Percentiles rank a stretch among this genome's conserved stretches.
These are phyloP conservation scores for Isoetes taiwanensis DNA, from an alignment of 75 land plant genomes.

Conservation along the genomic window DNA sequence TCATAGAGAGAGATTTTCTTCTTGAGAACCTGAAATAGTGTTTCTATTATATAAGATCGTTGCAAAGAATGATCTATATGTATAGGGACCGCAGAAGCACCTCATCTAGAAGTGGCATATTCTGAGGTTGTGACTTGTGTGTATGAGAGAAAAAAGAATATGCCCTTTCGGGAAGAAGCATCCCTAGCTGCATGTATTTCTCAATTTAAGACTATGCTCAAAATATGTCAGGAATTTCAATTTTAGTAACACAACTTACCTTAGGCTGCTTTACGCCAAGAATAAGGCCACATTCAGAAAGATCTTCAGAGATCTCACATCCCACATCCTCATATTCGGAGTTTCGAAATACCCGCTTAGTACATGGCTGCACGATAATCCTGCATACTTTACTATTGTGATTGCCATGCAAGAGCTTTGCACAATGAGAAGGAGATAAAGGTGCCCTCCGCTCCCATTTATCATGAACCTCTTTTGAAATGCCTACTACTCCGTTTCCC, in stretches of 20 bases:
- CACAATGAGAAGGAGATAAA: slow-evolving; percentile 77
- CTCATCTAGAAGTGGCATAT: slow-evolving; percentile 75
- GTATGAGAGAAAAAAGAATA: slow-evolving; percentile 98
- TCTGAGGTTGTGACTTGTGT: slow-evolving; percentile 94
- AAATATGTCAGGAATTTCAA: neutral
- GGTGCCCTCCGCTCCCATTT: slow-evolving; percentile 98
- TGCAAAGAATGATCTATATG: neutral
- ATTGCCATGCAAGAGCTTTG: slow-evolving; percentile 49
- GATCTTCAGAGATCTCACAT: slow-evolving; percentile 85
- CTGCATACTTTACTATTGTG: slow-evolving; percentile 38
- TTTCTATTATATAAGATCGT: neutral
- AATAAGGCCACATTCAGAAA: slow-evolving; percentile 90
- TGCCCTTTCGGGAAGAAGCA: slow-evolving; percentile 66
- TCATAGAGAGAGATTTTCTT: slow-evolving; percentile 67
- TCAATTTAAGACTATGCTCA: no score
- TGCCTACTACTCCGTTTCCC: slow-evolving; percentile 88
- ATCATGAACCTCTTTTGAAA: slow-evolving; percentile 48
- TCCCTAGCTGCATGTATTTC: slow-evolving; percentile 68
- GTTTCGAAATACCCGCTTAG: slow-evolving; percentile 74
- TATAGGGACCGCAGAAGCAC: neutral
- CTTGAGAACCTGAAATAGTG: slow-evolving; percentile 45
- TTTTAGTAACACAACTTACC: slow-evolving; percentile 39
- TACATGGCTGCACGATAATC: slow-evolving; percentile 88
- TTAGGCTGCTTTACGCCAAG: slow-evolving; percentile 88
- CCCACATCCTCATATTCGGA: slow-evolving; percentile 81